phyloP scores from a whole-genome alignment of 495 filamentous ascomycete genomes.

The Penicillium crystallinum region DNA sequence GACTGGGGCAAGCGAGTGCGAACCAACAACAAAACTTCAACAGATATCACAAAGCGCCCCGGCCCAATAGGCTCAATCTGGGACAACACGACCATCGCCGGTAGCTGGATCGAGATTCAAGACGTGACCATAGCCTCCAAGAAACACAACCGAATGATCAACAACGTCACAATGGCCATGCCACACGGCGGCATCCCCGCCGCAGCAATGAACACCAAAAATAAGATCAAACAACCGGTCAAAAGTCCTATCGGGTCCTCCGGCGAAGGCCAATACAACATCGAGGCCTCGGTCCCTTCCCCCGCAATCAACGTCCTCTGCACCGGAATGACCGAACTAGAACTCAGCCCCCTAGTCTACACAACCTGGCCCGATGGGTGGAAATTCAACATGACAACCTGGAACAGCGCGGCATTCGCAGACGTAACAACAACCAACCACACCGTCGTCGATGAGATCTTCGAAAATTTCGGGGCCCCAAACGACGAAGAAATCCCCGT shows the following conservation, averaged over 20 bases:
- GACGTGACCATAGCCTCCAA: constrained; percentile 44
- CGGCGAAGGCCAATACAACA: constrained; percentile 59
- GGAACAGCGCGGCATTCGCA: constrained; percentile 10
- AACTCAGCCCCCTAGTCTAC: constrained; percentile 60
- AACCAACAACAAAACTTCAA: constrained; percentile 31
- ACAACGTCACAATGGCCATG: constrained; percentile 71
- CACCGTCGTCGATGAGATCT: constrained; percentile 64
- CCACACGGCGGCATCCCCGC: constrained; percentile 62
- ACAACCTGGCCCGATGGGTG: constrained; percentile 46
- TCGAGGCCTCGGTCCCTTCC: constrained; percentile 60
- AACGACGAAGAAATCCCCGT: constrained; percentile 46
- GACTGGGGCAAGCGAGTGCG: constrained; percentile 44
- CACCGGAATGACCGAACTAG: constrained; percentile 51
- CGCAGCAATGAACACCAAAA: constrained; percentile 53
- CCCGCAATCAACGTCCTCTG: constrained; percentile 68
- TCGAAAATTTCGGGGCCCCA: constrained; percentile 60
- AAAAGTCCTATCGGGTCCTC: too few relatives aligned
- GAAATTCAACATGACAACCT: constrained; percentile 31
- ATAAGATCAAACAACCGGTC: constrained; percentile 61
- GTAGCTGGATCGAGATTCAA: constrained; percentile 53
- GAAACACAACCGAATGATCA: constrained; percentile 48
- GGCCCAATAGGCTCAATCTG: constrained; percentile 50
- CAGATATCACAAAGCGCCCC: constrained; percentile 41
- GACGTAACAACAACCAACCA: constrained; percentile 43
- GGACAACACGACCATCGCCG: constrained; percentile 61